Conservation (phyloP, 345 rosid genomes). For the Gossypium ekmanianum region DNA sequence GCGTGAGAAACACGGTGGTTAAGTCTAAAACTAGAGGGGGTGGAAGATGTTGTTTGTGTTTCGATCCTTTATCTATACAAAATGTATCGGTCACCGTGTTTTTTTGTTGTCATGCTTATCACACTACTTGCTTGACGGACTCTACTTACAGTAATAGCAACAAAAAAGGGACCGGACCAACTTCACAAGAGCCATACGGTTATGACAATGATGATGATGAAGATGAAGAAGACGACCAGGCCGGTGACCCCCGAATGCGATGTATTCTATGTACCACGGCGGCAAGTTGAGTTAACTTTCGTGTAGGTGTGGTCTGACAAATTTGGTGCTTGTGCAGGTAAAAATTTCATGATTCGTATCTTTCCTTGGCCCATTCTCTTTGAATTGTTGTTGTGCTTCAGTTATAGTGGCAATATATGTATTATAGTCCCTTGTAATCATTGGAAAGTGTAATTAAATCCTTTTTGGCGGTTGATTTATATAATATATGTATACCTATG, state of each 20-base stretch:
- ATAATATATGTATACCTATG: not conserved
- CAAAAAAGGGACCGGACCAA: conserved; percentile 34
- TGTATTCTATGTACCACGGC: conserved; percentile 97
- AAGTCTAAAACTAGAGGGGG: conserved; percentile 87
- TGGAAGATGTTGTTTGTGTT: conserved; percentile 92
- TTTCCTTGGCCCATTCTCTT: not conserved
- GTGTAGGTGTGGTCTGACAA: too few relatives aligned
- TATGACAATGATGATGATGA: conserved; percentile 37
- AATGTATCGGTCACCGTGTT: conserved; percentile 66
- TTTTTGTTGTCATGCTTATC: conserved; percentile 97
- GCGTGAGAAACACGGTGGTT: conserved; percentile 53
- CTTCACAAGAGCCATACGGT: conserved; percentile 29
- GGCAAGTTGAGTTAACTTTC: conserved; percentile 42
- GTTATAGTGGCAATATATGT: not conserved
- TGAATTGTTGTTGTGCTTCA: not conserved
- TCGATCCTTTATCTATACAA: conserved; percentile 80
- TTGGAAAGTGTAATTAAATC: conserved; percentile 9
- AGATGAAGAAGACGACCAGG: not conserved
- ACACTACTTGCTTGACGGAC: conserved; percentile 74
- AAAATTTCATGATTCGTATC: not conserved
- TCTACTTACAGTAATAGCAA: conserved; percentile 47
- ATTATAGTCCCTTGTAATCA: not conserved
- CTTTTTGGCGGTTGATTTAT: conserved; percentile 11
- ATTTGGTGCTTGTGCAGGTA: too few relatives aligned
- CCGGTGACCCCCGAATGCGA: conserved; percentile 53